Evolutionary conservation across 2,329 filamentous ascomycete genomes (phyloP), one percentile per base, ranked within the genome.

Genomic region (Neoascochyta sp.): DNA sequence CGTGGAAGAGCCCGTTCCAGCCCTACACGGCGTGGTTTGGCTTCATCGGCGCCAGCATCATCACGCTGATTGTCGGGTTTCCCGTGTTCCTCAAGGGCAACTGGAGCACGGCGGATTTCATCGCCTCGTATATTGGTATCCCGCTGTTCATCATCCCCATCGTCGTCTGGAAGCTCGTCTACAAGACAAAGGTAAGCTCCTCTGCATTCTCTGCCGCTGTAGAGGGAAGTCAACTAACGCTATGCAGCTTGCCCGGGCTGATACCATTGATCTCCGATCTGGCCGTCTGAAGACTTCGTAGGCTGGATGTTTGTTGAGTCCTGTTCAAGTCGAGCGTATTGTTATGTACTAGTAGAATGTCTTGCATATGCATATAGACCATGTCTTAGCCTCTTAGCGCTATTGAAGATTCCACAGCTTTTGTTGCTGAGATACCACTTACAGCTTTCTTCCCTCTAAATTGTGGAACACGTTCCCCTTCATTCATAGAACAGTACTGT

Each of bases 11-110:
- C 1, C 71, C 69, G 37, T 73, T 76, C 22, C 83, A 86, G 63
- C 84, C 85, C 2, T 87, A 78, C 43, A 70, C 74, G 0, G 81
- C 83, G 0, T 88, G 75, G 55, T 64, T 84, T n/a, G 55, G 66
- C 0, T 77, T 74, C 16, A 55, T 73, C 11, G 52, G 78, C 12
- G 71, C 86, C 21, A 81, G 76, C 3, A 72, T 74, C 24, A 60
- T 82, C 36, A 86, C 87, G 74, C 74, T 87, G 39, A 75, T 87
- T 2, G 75, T 80, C 5, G 84, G 84, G 0, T 88, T 86, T 41
- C 73, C 78, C 0, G 81, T 87, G 1, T 89, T 89, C 50, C 55
- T 87, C 19, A 79, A 80, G 0, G 68, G 67, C 3, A 72, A 73
- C 8, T 88, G 81, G 84, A 71, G 75, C 34, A 43, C 42, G 3